These are phyloP conservation scores for Drosera capensis DNA, from an alignment of 148 eudicot species.

Conservation along the genomic window DNA sequence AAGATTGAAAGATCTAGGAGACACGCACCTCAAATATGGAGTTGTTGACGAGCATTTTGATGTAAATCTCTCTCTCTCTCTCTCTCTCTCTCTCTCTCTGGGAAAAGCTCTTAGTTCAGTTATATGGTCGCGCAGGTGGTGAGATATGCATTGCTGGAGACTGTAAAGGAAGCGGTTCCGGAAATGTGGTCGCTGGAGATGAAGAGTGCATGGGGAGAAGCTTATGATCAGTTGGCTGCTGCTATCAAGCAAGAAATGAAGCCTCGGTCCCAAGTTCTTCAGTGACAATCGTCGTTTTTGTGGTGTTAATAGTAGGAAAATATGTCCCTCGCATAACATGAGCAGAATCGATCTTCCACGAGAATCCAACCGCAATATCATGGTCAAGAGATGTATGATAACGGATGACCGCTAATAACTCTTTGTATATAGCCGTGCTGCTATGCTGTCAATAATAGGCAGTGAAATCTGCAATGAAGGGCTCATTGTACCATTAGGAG, in stretches of 20 bases:
- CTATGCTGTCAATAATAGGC: too few relatives aligned
- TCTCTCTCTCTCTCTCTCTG: neutral
- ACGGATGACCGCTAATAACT: too few relatives aligned
- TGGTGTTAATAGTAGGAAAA: too few relatives aligned
- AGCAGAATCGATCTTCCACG: too few relatives aligned
- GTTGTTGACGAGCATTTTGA: constrained; percentile 87
- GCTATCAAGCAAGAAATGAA: constrained; percentile 79
- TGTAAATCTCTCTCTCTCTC: constrained; percentile 18
- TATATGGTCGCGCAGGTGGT: constrained; percentile 34
- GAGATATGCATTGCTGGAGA: constrained; percentile 69
- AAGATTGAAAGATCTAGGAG: constrained; percentile 46
- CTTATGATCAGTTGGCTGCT: constrained; percentile 65
- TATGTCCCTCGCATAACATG: too few relatives aligned
- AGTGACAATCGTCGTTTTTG: too few relatives aligned
- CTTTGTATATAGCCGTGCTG: too few relatives aligned
- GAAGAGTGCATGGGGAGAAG: constrained; percentile 77
- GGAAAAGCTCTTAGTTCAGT: too few relatives aligned
- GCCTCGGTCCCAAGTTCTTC: constrained; percentile 8
- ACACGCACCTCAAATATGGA: constrained; percentile 51
- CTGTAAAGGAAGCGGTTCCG: constrained; percentile 67
- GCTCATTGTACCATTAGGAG: too few relatives aligned
- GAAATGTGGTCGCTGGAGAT: constrained; percentile 83
- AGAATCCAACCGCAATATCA: too few relatives aligned
- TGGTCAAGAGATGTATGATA: too few relatives aligned
- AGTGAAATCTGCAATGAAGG: too few relatives aligned